A percentile compares a stretch with the other conserved stretches of the same genome.
phyloP scores from a whole-genome alignment of 305 asterid genomes.

The Fraxinus sp. region DNA sequence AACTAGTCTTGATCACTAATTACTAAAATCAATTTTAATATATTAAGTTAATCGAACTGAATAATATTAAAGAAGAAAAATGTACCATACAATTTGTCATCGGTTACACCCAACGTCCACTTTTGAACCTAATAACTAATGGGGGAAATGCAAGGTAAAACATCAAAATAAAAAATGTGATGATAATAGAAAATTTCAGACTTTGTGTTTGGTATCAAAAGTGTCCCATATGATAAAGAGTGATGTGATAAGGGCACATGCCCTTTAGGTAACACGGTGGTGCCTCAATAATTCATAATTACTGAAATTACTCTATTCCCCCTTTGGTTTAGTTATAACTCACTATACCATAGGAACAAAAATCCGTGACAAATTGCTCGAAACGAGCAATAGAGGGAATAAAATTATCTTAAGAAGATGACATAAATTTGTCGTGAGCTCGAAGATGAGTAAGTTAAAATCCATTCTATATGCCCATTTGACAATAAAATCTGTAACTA shows the following conservation, averaged over 20 bases:
- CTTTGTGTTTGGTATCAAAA: slow-evolving; percentile 37
- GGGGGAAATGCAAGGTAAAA: slow-evolving; percentile 25
- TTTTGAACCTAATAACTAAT: neutral
- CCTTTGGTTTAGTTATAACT: neutral
- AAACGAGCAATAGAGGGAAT: neutral
- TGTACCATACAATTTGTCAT: neutral
- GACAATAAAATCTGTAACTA: slow-evolving; percentile 1
- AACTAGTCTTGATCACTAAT: neutral
- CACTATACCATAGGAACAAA: neutral
- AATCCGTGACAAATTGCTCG: neutral
- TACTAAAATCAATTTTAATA: neutral
- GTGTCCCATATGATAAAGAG: slow-evolving; percentile 44
- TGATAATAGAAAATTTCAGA: slow-evolving; percentile 25
- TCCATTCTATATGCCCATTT: neutral
- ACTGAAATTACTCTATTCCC: neutral
- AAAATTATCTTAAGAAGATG: neutral
- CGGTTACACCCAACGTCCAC: neutral
- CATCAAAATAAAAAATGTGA: slow-evolving; percentile 24
- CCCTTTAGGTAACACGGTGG: slow-evolving; percentile 2
- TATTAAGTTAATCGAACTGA: neutral
- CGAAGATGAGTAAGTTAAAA: neutral
- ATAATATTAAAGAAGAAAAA: neutral
- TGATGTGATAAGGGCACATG: slow-evolving; percentile 37
- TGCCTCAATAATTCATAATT: slow-evolving; percentile 4
- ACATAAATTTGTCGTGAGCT: too few relatives aligned